Evolutionary conservation across 164 flowering plant species (phyloP).

Genomic region (Liquidambar formosana): DNA sequence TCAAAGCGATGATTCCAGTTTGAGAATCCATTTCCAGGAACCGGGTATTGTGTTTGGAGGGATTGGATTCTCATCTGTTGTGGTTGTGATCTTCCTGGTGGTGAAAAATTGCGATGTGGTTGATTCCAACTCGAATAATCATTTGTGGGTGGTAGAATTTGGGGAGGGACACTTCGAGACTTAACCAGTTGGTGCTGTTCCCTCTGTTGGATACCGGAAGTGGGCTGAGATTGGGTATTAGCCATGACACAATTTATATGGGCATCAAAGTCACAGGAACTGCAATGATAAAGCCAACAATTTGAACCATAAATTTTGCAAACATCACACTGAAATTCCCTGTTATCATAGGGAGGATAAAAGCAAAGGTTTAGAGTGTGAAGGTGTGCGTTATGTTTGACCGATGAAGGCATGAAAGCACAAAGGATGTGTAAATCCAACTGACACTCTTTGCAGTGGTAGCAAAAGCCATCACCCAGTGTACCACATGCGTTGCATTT

Average conservation of each 20-base stretch:
- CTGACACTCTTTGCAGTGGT: slow-evolving; percentile 17
- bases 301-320: slow-evolving; percentile 9
- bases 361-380: slow-evolving; percentile 19
- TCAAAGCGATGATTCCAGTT: not conserved
- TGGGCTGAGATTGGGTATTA: too few species aligned
- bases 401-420: slow-evolving; percentile 13
- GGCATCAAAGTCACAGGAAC: slow-evolving; percentile 18
- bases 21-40: too few species aligned
- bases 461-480: slow-evolving; percentile 15
- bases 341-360: slow-evolving; percentile 11
- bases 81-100: too few species aligned
- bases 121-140: too few species aligned
- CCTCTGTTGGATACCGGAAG: too few species aligned
- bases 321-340: slow-evolving; percentile 19
- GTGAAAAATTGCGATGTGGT: too few species aligned
- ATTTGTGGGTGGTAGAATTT: too few species aligned
- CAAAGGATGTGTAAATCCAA: slow-evolving; percentile 17
- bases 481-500: slow-evolving; percentile 19
- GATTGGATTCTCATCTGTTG: not conserved
- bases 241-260: slow-evolving; percentile 9
- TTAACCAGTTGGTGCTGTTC: too few species aligned
- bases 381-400: slow-evolving; percentile 11
- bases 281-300: slow-evolving; percentile 25
- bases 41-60: too few species aligned
- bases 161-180: too few species aligned